Percentiles rank a stretch among this genome's conserved stretches.
Conservation (phyloP, 2,329 filamentous ascomycete genomes). For the Stagonosporopsis vannaccii region DNA sequence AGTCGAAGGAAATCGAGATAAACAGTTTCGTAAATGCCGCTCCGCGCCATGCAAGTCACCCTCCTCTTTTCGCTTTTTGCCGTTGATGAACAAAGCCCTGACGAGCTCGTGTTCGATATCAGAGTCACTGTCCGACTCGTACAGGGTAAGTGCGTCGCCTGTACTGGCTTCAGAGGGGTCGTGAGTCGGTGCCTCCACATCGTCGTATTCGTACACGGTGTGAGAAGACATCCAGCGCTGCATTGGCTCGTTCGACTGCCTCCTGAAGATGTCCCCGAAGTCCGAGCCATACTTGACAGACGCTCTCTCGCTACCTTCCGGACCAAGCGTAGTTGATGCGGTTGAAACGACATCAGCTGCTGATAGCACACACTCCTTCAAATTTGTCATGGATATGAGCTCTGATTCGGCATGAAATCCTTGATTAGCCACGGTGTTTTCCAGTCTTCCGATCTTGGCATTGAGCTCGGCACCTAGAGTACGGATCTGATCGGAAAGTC, state of each 20-base stretch:
- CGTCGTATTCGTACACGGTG: slow-evolving; percentile 31
- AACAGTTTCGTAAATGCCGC: slow-evolving; percentile 26
- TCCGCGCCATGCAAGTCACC: slow-evolving; percentile 25
- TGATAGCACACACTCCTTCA: slow-evolving; percentile 32
- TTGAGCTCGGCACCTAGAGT: slow-evolving; percentile 27
- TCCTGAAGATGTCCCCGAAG: slow-evolving; percentile 30
- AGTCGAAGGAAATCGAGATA: slow-evolving; percentile 19
- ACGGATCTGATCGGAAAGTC: slow-evolving; percentile 31
- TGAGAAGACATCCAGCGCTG: slow-evolving; percentile 31
- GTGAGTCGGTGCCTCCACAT: slow-evolving; percentile 14
- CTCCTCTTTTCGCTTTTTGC: slow-evolving; percentile 21
- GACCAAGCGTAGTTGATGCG: slow-evolving; percentile 30
- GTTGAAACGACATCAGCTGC: slow-evolving; percentile 34
- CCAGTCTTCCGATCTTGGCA: slow-evolving; percentile 28
- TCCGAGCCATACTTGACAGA: slow-evolving; percentile 30
- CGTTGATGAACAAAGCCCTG: slow-evolving; percentile 25
- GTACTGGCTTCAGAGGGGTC: slow-evolving; percentile 23
- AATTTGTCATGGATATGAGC: slow-evolving; percentile 28
- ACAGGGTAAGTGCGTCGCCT: slow-evolving; percentile 13
- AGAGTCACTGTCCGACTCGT: slow-evolving; percentile 30
- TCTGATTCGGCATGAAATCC: slow-evolving; percentile 19
- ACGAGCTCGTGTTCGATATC: slow-evolving; percentile 30
- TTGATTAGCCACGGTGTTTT: slow-evolving; percentile 17
- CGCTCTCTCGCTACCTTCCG: slow-evolving; percentile 19
- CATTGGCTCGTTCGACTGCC: slow-evolving; percentile 26